A percentile compares a stretch with the other conserved stretches of the same genome.
Evolutionary conservation across 345 rosid genomes (phyloP).

Genomic region (Firmiana major): DNA sequence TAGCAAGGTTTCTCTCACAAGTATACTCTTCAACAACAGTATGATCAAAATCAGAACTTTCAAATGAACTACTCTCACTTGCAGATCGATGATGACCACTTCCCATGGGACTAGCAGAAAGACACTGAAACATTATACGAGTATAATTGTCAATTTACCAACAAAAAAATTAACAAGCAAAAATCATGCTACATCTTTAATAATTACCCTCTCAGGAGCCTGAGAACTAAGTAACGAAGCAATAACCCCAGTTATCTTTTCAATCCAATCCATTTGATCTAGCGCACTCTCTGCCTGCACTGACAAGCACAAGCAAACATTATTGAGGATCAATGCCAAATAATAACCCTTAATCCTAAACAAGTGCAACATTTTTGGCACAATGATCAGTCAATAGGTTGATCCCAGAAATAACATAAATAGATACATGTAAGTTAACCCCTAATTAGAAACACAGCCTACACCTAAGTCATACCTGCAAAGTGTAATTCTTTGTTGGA

Average conservation of each 20-base stretch:
- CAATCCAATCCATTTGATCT: conserved; percentile 99
- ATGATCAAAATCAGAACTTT: conserved; percentile 89
- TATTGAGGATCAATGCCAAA: conserved; percentile 28
- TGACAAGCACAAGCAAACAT: conserved; percentile 57
- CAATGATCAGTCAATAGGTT: not conserved
- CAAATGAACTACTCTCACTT: conserved; percentile 97
- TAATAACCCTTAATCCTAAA: not conserved
- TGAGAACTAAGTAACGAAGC: conserved; percentile 96
- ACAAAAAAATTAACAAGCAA: not conserved
- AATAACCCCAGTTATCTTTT: conserved; percentile 97
- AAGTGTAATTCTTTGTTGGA: conserved; percentile 93
- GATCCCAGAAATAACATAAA: conserved; percentile 7
- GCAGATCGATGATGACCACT: conserved; percentile 91
- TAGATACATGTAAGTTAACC: not conserved
- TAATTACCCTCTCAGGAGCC: conserved; percentile 82
- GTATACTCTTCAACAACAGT: conserved; percentile 67
- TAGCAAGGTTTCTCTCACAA: conserved; percentile 60
- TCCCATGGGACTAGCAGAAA: conserved; percentile 75
- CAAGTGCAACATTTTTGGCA: not conserved
- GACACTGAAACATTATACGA: conserved; percentile 53
- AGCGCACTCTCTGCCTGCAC: conserved; percentile 99
- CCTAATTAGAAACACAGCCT: conserved; percentile 19
- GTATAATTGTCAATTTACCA: conserved; percentile 21
- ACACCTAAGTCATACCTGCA: conserved; percentile 67
- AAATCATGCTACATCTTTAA: conserved; percentile 5